Percentiles rank a stretch among this genome's conserved stretches.
Conservation (phyloP, 139 green algal species). For the Chlamydomonas incerta region DNA sequence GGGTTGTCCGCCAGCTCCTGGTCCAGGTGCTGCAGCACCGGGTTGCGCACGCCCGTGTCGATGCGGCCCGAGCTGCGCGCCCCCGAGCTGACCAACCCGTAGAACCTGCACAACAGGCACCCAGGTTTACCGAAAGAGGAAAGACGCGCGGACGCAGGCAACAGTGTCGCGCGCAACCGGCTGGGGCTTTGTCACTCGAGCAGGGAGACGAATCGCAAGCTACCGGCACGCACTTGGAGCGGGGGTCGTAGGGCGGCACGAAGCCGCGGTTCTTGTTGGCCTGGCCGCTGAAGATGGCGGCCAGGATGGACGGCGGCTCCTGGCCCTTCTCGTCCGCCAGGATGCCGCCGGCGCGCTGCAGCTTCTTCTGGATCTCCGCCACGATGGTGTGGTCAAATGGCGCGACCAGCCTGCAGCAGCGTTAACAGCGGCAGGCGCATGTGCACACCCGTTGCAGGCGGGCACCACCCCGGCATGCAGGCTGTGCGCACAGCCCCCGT, state of each 20-base stretch:
- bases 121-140: no score
- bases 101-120: conserved; percentile 11
- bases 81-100: conserved; percentile 19
- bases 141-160: no score
- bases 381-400: conserved; percentile 59
- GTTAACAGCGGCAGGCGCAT: no score
- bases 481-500: no score
- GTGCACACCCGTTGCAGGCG: no score
- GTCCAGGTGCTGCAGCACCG: conserved; percentile 50
- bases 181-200: no score
- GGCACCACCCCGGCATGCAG: no score
- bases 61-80: conserved; percentile 16
- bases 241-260: conserved; percentile 65
- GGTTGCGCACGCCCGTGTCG: conserved; percentile 40
- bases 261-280: conserved; percentile 45
- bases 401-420: no score
- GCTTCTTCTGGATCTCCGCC: conserved; percentile 62
- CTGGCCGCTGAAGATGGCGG: not conserved
- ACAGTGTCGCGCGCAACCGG: no score
- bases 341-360: not conserved
- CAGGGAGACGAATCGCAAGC: no score
- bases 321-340: not conserved
- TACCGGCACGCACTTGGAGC: conserved; percentile 6
- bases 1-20: conserved; percentile 44
- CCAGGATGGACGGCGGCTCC: not conserved